A percentile compares a stretch with the other conserved stretches of the same genome.
These are phyloP conservation scores for Saccharomycopsis sp. DNA, from an alignment of 805 yeast species.

Conservation along the genomic window DNA sequence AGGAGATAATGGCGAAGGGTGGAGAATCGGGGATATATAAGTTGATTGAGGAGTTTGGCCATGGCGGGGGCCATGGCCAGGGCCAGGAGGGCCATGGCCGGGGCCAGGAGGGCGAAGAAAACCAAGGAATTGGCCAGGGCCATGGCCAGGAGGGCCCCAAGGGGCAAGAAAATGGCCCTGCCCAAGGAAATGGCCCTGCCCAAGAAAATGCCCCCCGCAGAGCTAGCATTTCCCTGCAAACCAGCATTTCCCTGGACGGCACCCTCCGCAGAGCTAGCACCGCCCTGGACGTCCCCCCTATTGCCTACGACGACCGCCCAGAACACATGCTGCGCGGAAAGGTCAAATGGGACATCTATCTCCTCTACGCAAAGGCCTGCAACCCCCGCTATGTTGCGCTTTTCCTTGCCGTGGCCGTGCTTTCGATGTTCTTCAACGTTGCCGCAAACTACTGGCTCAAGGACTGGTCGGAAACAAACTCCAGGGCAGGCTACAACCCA, in stretches of 20 bases:
- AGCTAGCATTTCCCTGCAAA: no score
- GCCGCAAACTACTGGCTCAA: conserved; percentile 86
- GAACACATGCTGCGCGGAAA: conserved; percentile 92
- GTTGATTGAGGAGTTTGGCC: conserved; percentile 59
- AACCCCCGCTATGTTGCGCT: conserved; percentile 56
- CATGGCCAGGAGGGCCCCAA: no score
- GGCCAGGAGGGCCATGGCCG: no score
- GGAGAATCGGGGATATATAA: conserved; percentile 40
- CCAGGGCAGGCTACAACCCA: conserved; percentile 64
- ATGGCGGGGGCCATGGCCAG: conserved; percentile 31
- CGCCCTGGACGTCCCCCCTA: no score
- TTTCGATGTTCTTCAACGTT: conserved; percentile 56
- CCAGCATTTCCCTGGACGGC: no score
- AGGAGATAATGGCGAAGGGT: conserved; percentile 36
- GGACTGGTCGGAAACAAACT: conserved; percentile 92
- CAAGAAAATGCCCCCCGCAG: no score
- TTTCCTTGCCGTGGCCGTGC: conserved; percentile 48
- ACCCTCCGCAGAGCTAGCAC: conserved; percentile 64
- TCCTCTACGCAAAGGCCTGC: conserved; percentile 82
- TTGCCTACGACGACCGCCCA: conserved; percentile 35
- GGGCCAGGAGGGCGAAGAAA: no score
- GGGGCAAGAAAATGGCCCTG: no score
- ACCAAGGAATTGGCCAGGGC: no score
- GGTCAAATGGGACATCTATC: conserved; percentile 82
- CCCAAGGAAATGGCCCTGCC: no score